These are phyloP conservation scores for Annona cherimola DNA, from an alignment of 164 flowering plant genomes.

Conservation along the genomic window DNA sequence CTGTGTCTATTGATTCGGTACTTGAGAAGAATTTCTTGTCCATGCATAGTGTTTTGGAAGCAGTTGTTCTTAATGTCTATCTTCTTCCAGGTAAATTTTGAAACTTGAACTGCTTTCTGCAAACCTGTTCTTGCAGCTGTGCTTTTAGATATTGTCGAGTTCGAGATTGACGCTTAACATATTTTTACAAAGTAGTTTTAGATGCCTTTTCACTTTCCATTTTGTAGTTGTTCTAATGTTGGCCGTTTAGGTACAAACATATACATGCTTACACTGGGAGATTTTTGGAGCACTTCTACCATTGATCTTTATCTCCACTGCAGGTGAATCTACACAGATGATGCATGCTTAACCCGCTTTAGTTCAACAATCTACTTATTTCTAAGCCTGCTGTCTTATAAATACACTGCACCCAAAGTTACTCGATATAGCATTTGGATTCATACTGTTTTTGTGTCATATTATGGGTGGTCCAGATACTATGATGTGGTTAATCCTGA, in stretches of 20 bases:
- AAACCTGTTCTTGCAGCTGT: neutral
- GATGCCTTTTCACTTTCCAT: neutral
- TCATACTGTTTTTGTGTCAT: neutral
- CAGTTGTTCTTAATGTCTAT: constrained; percentile 58
- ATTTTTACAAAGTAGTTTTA: neutral
- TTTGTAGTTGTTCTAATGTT: constrained; percentile 4
- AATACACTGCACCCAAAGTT: neutral
- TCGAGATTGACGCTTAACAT: neutral
- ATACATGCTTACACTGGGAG: constrained; percentile 80
- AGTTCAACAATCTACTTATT: neutral
- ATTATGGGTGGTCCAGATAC: constrained; percentile 37
- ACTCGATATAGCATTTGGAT: neutral
- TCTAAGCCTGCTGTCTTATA: neutral
- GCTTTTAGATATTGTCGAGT: neutral
- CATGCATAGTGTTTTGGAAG: constrained; percentile 65
- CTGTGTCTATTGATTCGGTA: constrained; percentile 73
- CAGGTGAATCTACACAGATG: constrained; percentile 32
- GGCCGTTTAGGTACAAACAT: constrained; percentile 69
- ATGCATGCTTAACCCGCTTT: neutral
- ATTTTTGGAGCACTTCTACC: constrained; percentile 85
- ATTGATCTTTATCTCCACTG: constrained; percentile 90
- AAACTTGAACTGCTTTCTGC: neutral
- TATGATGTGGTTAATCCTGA: constrained; percentile 60
- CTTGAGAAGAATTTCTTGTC: constrained; percentile 81
- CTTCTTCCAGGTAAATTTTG: constrained; percentile 72